phyloP scores from a whole-genome alignment of 2,329 filamentous ascomycete genomes.

The Calonectria pauciramosa region DNA sequence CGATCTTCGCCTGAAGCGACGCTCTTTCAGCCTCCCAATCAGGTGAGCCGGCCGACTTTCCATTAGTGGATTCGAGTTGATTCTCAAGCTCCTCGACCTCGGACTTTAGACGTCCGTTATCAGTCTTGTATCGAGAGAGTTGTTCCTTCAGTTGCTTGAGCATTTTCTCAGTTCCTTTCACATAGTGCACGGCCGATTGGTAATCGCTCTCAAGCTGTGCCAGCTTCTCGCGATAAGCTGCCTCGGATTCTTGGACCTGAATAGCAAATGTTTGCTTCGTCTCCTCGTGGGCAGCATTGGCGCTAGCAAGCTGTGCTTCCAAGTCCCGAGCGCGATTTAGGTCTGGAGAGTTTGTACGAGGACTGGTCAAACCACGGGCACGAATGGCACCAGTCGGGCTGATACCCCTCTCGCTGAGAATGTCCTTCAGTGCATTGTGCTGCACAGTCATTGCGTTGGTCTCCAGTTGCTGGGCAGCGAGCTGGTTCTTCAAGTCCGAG shows the following conservation, averaged over 20 bases:
- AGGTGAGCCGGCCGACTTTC: conserved; percentile 59
- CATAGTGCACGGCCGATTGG: conserved; percentile 96
- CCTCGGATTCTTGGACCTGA: conserved; percentile 89
- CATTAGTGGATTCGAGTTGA: conserved; percentile 55
- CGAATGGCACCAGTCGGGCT: conserved; percentile 81
- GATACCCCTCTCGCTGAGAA: conserved; percentile 89
- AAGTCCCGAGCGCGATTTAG: conserved; percentile 84
- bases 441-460: conserved; percentile 95
- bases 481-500: conserved; percentile 83
- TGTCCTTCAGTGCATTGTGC: conserved; percentile 92
- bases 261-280: conserved; percentile 82
- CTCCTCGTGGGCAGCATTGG: conserved; percentile 86
- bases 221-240: conserved; percentile 91
- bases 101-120: conserved; percentile 85
- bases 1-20: conserved; percentile 76
- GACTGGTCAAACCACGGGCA: conserved; percentile 78
- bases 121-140: conserved; percentile 89
- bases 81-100: conserved; percentile 81
- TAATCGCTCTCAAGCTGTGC: conserved; percentile 97
- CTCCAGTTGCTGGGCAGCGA: conserved; percentile 90
- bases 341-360: conserved; percentile 83
- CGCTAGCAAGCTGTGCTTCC: conserved; percentile 86
- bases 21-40: conserved; percentile 84
- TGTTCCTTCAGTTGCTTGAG: conserved; percentile 98
- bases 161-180: conserved; percentile 99